Base-by-base conservation (phyloP, 23 red algal species). In the Rhodosorus marinus region DNA sequence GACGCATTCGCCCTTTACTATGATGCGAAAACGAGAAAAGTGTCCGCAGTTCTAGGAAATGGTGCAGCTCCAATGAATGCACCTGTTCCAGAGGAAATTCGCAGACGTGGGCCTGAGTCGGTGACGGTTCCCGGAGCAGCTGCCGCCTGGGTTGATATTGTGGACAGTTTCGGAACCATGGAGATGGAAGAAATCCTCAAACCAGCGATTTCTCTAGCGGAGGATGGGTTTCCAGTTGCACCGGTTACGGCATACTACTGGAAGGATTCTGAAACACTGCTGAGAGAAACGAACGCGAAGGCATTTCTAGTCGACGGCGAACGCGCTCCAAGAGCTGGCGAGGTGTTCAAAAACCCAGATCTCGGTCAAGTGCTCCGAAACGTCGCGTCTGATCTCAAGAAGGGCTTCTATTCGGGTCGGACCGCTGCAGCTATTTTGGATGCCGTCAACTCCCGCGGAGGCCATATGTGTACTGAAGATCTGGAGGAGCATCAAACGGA, bases 111-210 rank as follows among this genome's bases (percentile, higher is more conserved):
- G 54, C 11, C 35, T 11, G 46, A 33, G 14, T 46, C 57, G 17
- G 51, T 98, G 19, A 84, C 90, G 8, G 90, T 98, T 5, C 90
- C 90, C 21, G 90, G 90, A 8, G 66, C 90, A 4, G 48, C 76
- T 24, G 70, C 79, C 17, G 54, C 58, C 6, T 98, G 90, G 90
- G 27, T 41, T 6, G 77, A 64, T 19, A 35, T 74, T 21, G 35
- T 69, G 36, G n/a, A 74, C 1, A 49, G 57, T 6, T 72, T 62
- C 41, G 78, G 90, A 0, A 61, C 11, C 0, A 14, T 95, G 8
- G 26, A 52, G n/a, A 26, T 79, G 56, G n/a, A 23, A 1, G 31
- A 62, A 2, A 59, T 80, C 6, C 45, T 98, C 11, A 51, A 64
- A 20, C 63, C 79, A 6, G 90, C 90, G 0, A 81, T 85, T 36